Base-by-base conservation (phyloP, 2,329 filamentous ascomycete genomes). In the Fusarium sp. region DNA sequence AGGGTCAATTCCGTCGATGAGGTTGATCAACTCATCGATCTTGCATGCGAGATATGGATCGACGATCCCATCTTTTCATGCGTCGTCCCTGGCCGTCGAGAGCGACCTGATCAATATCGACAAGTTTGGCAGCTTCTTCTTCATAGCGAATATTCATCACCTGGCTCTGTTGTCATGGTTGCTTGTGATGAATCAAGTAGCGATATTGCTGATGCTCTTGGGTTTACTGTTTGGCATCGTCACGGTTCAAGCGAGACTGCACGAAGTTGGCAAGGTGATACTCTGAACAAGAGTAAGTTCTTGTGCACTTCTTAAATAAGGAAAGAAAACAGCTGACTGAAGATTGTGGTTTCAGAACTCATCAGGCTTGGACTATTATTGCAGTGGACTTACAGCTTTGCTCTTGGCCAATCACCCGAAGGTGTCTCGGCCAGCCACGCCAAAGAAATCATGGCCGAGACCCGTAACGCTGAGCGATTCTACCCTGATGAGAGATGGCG, bases 221-320 rank as follows among this genome's bases (percentile, higher is more conserved):
- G 60, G 5, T 73, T 72, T 60, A 70, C 70, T 3, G 22, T 72
- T 1, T 72, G 66, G 70, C 17, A 22, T n/a, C 70, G 70, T 9
- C 50, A 47, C 4, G 70, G 70, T 25, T 66, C 67, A 17, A 73
- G 70, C 33, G 67, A 73, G 20, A 10, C 70, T 5, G 70, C 70
- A 20, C 43, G 9, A 6, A 67, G 70, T 20, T 72, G 70, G 70
- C 70, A 72, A n/a, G 70, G 70, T n/a, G 70, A 72, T n/a, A 70
- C 32, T 17, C 66, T 67, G 33, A 58, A 73, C 5, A 72, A 73
- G 27, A 65, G 70, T 63, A 17, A 37, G 66, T 33, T 47, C 45
- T 25, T 8, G 9, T 17, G 10, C 8, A 50, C 12, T 27, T 11
- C 22, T 5, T 17, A 25, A 14, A 17, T 8, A 17, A 50, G 25